Evolutionary conservation across 805 yeast genomes (phyloP).

Genomic region (Schwanniomyces yamadae): DNA sequence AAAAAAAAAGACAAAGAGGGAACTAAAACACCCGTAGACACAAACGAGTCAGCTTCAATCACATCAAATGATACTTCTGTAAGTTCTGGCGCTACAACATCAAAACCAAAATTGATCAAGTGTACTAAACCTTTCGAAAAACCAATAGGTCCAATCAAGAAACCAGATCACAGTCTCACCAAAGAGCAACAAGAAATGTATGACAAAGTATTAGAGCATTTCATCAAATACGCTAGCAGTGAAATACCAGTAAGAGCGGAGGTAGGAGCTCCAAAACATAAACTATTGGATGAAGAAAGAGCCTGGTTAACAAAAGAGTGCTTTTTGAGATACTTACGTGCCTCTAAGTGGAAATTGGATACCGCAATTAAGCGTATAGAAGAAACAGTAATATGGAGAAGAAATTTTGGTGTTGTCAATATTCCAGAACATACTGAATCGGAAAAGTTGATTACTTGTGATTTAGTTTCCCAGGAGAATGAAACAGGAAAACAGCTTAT

Average conservation of each 20-base stretch:
- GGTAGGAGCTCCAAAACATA: slow-evolving; percentile 21
- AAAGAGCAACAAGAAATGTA: slow-evolving; percentile 33
- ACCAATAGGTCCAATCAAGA: slow-evolving; percentile 34
- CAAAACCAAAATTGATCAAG: slow-evolving; percentile 25
- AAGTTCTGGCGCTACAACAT: slow-evolving; percentile 5
- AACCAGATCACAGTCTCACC: slow-evolving; percentile 29
- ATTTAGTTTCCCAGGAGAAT: slow-evolving; percentile 47
- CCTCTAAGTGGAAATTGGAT: slow-evolving; percentile 49
- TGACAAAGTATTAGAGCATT: slow-evolving; percentile 27
- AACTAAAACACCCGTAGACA: slow-evolving; percentile 2
- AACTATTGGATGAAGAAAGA: slow-evolving; percentile 30
- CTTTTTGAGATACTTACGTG: slow-evolving; percentile 49
- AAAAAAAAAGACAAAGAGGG: slow-evolving; percentile 11
- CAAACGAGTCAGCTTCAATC: too few relatives aligned
- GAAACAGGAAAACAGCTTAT: slow-evolving; percentile 54
- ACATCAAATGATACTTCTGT: slow-evolving; percentile 16
- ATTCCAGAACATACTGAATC: slow-evolving; percentile 27
- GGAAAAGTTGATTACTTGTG: slow-evolving; percentile 35
- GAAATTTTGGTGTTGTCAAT: slow-evolving; percentile 47
- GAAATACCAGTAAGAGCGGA: slow-evolving; percentile 32
- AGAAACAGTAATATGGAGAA: slow-evolving; percentile 53
- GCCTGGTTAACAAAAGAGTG: slow-evolving; percentile 55
- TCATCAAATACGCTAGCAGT: slow-evolving; percentile 22
- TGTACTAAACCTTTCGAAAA: slow-evolving; percentile 39
- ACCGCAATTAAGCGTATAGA: slow-evolving; percentile 45